These are phyloP conservation scores for Pythium folliculosum DNA, from an alignment of 352 stramenopile genomes.

Conservation along the genomic window DNA sequence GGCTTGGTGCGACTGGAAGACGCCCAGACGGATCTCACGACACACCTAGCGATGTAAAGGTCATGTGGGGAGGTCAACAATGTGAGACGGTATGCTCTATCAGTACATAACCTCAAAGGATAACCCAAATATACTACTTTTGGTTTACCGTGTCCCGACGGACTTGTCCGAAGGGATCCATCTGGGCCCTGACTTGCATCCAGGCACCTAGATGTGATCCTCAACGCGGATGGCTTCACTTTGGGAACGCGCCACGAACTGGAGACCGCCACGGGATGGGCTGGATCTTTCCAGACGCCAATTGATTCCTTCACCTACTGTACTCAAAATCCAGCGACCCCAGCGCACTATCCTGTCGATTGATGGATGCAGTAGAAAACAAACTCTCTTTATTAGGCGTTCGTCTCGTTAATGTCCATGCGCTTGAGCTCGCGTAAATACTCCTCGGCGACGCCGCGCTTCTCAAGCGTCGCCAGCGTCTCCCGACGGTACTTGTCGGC, in stretches of 20 bases:
- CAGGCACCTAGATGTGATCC: background rate
- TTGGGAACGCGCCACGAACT: background rate
- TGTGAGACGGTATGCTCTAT: background rate
- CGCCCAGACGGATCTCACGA: conserved; percentile 3
- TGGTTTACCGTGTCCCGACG: background rate
- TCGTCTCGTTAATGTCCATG: conserved; percentile 68
- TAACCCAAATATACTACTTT: background rate
- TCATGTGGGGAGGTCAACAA: background rate
- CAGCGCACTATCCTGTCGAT: background rate
- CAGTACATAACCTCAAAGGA: background rate
- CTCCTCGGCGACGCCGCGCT: conserved; percentile 62
- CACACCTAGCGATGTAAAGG: conserved; percentile 6
- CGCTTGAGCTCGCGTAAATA: conserved; percentile 67
- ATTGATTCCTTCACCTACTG: conserved; percentile 42
- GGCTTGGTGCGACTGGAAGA: background rate
- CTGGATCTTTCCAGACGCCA: conserved; percentile 18
- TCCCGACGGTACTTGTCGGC: conserved; percentile 73
- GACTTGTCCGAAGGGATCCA: background rate
- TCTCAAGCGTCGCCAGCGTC: conserved; percentile 60
- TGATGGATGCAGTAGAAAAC: background rate
- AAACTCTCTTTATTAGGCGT: conserved; percentile 34
- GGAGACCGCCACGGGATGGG: background rate
- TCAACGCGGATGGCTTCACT: background rate
- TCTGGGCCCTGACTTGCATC: background rate
- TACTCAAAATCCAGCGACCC: background rate